phyloP scores from a whole-genome alignment of 2,329 filamentous ascomycete species.

The Cryphonectria carpinicola region DNA sequence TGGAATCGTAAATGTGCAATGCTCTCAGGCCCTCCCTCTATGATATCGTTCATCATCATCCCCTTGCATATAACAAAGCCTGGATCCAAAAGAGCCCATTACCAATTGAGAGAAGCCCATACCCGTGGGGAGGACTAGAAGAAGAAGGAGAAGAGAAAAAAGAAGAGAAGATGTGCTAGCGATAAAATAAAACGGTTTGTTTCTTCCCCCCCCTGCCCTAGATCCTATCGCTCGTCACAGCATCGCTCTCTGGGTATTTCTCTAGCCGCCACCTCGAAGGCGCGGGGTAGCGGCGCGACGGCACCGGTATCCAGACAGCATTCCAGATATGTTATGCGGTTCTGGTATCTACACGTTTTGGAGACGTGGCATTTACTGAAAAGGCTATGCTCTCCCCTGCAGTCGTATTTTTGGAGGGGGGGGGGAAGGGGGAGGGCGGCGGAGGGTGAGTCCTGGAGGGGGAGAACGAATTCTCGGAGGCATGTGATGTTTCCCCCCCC shows the following conservation, averaged over 20 bases:
- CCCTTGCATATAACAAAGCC: not conserved
- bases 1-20: not conserved
- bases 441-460: not conserved
- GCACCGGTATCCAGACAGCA: not conserved
- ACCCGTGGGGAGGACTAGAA: not conserved
- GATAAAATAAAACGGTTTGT: not conserved
- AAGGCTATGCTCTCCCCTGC: not conserved
- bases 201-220: not conserved
- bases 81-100: not conserved
- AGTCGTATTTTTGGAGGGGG: not conserved
- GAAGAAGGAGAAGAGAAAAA: too few relatives aligned
- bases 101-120: not conserved
- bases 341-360: not conserved
- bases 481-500: too few relatives aligned
- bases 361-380: not conserved
- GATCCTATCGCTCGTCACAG: not conserved
- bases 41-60: not conserved
- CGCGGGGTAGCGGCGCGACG: not conserved
- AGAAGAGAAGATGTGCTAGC: not conserved
- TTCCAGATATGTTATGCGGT: not conserved
- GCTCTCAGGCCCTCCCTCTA: not conserved
- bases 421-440: too few relatives aligned
- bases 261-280: not conserved
- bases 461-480: not conserved
- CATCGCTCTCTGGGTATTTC: not conserved